Conservation (phyloP, 2,329 filamentous ascomycete genomes). For the Orbilia brochopaga region DNA sequence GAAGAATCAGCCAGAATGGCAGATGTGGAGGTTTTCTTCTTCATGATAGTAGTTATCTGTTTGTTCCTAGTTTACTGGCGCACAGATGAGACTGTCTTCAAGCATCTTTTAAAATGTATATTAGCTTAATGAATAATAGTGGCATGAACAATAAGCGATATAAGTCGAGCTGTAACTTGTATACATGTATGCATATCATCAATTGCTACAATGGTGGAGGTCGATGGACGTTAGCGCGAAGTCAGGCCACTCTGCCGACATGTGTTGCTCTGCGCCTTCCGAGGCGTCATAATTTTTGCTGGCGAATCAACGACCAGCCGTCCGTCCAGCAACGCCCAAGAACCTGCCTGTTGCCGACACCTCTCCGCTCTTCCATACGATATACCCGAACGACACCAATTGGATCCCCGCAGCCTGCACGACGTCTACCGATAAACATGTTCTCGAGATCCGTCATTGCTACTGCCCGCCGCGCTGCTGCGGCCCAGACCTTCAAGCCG, state of each 20-base stretch:
- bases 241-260: slow-evolving; percentile 39
- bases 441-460: slow-evolving; percentile 46
- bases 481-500: slow-evolving; percentile 37
- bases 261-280: slow-evolving; percentile 33
- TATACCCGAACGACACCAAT: slow-evolving; percentile 12
- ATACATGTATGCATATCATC: no score
- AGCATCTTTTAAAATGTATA: slow-evolving; percentile 29
- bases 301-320: slow-evolving; percentile 17
- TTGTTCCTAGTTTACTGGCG: slow-evolving; percentile 31
- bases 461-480: slow-evolving; percentile 39
- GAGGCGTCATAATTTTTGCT: slow-evolving; percentile 49
- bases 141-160: neutral
- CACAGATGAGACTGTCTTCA: slow-evolving; percentile 23
- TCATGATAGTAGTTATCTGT: slow-evolving; percentile 6
- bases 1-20: no score
- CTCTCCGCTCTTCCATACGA: slow-evolving; percentile 38
- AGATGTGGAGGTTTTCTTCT: neutral
- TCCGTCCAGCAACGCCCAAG: slow-evolving; percentile 41
- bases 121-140: slow-evolving; percentile 22
- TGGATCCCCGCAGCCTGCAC: neutral
- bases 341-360: slow-evolving; percentile 11
- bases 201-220: no score
- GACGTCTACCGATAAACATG: slow-evolving; percentile 24
- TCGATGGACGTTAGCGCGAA: slow-evolving; percentile 1
- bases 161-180: no score